Percentiles rank a stretch among this genome's conserved stretches.
These are phyloP conservation scores for Corynascus novoguineensis DNA, from an alignment of 495 filamentous ascomycete species.

Conservation along the genomic window DNA sequence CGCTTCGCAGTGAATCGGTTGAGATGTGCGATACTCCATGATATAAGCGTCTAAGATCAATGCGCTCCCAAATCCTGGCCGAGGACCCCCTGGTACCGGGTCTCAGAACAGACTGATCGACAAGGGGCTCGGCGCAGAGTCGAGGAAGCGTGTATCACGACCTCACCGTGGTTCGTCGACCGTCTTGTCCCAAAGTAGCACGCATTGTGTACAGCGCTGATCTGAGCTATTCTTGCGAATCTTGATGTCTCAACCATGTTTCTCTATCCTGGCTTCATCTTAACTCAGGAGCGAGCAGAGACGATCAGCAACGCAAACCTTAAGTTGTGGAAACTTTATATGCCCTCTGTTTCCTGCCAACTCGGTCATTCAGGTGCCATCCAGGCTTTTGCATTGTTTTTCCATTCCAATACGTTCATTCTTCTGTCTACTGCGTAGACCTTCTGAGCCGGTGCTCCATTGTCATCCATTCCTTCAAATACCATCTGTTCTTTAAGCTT, in stretches of 20 bases:
- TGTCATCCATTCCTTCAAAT: slow-evolving; percentile 1
- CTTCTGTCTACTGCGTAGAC: slow-evolving; percentile 9
- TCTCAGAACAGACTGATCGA: slow-evolving; percentile 12
- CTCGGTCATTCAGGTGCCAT: background rate
- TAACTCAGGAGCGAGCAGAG: background rate
- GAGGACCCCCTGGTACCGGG: background rate
- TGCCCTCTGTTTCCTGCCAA: background rate
- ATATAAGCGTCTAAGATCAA: background rate
- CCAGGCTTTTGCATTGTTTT: background rate
- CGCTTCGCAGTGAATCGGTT: background rate
- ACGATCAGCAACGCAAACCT: background rate
- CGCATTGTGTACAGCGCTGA: background rate
- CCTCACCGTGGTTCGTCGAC: background rate
- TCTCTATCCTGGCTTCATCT: background rate
- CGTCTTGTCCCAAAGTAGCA: too few relatives aligned
- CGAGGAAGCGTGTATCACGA: background rate
- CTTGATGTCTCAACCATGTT: slow-evolving; percentile 3
- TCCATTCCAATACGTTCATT: background rate
- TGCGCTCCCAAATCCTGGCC: background rate
- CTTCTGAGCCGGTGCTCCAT: slow-evolving; percentile 4
- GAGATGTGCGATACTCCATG: background rate
- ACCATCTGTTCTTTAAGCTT: background rate
- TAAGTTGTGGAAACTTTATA: slow-evolving; percentile 1
- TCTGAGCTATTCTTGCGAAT: background rate
- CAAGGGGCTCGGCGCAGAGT: slow-evolving; percentile 2